Base-by-base conservation (phyloP, 2,329 filamentous ascomycete genomes). In the Ceratocystis ficicola region DNA sequence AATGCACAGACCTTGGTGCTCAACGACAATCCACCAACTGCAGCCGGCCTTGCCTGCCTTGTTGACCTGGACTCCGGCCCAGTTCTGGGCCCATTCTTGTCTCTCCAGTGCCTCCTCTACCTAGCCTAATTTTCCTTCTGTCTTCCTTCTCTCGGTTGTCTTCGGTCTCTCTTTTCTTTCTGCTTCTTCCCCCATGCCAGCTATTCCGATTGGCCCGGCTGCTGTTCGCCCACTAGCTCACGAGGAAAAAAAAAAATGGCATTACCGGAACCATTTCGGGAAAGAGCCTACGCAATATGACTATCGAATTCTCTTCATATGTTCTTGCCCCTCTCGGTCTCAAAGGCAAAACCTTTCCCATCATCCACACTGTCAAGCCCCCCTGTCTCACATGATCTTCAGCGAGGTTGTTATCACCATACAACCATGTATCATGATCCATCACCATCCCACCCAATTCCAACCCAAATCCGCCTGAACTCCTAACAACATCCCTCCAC, bases 1-100 rank as follows among this genome's bases (percentile, higher is more conserved):
- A 48, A 48, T 48, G 46, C 46, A 48, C 46, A 48, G 46, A 48
- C 46, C 46, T 48, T 48, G n/a, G 46, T 48, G 46, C 46, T 48
- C 46, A 22, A 48, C 46, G 17, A 48, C 46, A 48, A 7, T 48
- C 17, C 46, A 48, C 20, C 46, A 48, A 22, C 46, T 7, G 10
- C 46, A 48, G 17, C 20, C 46, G 25, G 48, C 48, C 48, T 50
- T 50, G 20, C 22, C 22, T 50, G n/a, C 48, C 25, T 41, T 41
- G 36, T 12, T 15, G 10, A 41, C 36, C 10, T 41, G 36, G 15
- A 15, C 36, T 41, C 32, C 46, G 46, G 46, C 46, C 6, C 20
- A 22, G 46, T 50, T 50, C 46, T 50, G 22, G 46, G 22, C 15
- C 46, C 46, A 10, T n/a, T 50, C 15, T 50, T 50, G 46, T 50